A percentile compares a stretch with the other conserved stretches of the same genome.
These are phyloP conservation scores for Eimeria acervulina DNA, from an alignment of 169 alveolate species.

Conservation along the genomic window DNA sequence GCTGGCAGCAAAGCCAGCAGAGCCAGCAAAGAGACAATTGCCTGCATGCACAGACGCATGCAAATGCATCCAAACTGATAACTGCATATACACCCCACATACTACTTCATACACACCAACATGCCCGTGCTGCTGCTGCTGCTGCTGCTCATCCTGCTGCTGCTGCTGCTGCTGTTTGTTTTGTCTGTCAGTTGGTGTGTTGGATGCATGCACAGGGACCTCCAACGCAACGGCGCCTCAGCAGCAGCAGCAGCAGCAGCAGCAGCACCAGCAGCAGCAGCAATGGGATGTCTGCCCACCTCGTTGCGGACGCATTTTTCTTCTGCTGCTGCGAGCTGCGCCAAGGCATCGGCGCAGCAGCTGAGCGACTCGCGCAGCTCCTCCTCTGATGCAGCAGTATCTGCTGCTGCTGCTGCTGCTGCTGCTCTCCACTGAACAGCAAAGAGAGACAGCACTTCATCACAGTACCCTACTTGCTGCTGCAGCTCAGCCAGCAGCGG, in stretches of 20 bases:
- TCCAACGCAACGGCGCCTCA: not conserved
- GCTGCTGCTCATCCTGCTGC: not conserved
- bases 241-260: slow-evolving; percentile 9
- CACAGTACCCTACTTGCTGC: slow-evolving; percentile 14
- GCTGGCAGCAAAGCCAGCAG: not conserved
- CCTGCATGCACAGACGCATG: not conserved
- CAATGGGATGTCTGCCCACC: not conserved
- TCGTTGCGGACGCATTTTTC: slow-evolving; percentile 78
- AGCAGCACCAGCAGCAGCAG: slow-evolving; percentile 26
- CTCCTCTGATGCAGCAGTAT: not conserved
- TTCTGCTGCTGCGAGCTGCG: slow-evolving; percentile 61
- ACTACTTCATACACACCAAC: too few relatives aligned
- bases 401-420: slow-evolving; percentile 62
- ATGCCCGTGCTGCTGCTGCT: not conserved
- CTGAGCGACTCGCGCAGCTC: not conserved
- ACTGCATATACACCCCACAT: too few relatives aligned
- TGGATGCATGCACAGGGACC: not conserved
- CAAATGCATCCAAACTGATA: too few relatives aligned
- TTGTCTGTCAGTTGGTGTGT: not conserved
- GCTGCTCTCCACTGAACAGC: slow-evolving; percentile 80
- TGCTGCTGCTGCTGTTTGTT: not conserved
- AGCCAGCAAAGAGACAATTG: not conserved
- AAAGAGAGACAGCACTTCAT: slow-evolving; percentile 32
- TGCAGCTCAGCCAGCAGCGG: slow-evolving; percentile 62
- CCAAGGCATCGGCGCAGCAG: slow-evolving; percentile 19